phyloP scores from a whole-genome alignment of 2,329 filamentous ascomycete species.

The Cordyceps fumosorosea region DNA sequence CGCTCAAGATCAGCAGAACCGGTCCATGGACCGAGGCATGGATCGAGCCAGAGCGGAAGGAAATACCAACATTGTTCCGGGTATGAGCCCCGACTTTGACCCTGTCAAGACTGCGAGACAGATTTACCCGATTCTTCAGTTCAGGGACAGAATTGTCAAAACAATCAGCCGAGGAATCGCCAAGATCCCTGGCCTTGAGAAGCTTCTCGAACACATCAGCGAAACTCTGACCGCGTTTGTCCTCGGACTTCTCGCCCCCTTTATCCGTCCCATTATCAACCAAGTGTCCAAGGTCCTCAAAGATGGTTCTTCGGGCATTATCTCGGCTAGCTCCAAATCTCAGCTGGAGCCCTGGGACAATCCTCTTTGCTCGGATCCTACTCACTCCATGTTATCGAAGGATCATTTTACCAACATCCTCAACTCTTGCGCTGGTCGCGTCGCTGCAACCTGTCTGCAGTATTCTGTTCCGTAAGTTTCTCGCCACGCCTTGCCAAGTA shows the following conservation, averaged over 20 bases:
- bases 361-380: conserved; percentile 67
- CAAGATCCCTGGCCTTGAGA: conserved; percentile 86
- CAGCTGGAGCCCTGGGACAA: conserved; percentile 79
- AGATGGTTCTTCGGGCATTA: conserved; percentile 69
- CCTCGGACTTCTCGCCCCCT: conserved; percentile 83
- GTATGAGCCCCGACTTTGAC: conserved; percentile 71
- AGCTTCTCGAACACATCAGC: conserved; percentile 86
- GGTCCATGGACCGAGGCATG: conserved; percentile 22
- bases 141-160: conserved; percentile 89
- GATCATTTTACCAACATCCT: conserved; percentile 77
- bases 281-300: conserved; percentile 80
- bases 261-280: conserved; percentile 85
- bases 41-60: conserved; percentile 29
- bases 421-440: conserved; percentile 68
- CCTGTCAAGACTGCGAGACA: conserved; percentile 67
- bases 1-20: conserved; percentile 56
- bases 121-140: conserved; percentile 92
- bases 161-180: conserved; percentile 78
- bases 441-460: conserved; percentile 70
- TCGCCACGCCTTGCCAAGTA: neutral
- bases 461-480: conserved; percentile 69
- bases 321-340: conserved; percentile 61
- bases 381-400: conserved; percentile 71
- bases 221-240: conserved; percentile 91
- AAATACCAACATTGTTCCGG: conserved; percentile 58